Conservation (phyloP, 73 alveolate genomes). For the Paramecium pentaurelia region DNA sequence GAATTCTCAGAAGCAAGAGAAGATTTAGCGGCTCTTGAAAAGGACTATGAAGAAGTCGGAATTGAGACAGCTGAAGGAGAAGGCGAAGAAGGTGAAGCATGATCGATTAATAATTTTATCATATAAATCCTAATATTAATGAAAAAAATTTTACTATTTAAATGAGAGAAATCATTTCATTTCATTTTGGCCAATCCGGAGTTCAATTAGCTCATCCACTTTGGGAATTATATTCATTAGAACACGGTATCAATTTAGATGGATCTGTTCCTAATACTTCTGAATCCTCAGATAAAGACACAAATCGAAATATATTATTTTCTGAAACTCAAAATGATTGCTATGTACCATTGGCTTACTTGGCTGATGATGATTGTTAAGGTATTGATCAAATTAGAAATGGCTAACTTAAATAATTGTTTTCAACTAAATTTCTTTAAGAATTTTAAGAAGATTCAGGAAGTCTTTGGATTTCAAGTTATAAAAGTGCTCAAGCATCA, state of each 20-base stretch:
- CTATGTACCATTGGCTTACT: not conserved
- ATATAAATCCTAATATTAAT: not conserved
- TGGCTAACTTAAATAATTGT: slow-evolving; percentile 61
- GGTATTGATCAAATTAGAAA: slow-evolving; percentile 43
- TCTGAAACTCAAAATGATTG: not conserved
- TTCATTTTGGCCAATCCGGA: not conserved
- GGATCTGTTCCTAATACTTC: not conserved
- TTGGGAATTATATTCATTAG: not conserved
- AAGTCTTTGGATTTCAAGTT: not conserved
- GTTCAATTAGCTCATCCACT: not conserved
- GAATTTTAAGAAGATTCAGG: not conserved
- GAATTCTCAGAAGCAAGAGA: slow-evolving; percentile 94
- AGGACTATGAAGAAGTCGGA: slow-evolving; percentile 89
- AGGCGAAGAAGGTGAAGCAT: slow-evolving; percentile 63
- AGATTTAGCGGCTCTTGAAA: slow-evolving; percentile 78
- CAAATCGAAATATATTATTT: not conserved
- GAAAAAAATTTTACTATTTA: not conserved
- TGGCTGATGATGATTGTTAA: slow-evolving; percentile 47
- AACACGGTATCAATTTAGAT: not conserved
- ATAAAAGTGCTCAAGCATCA: not conserved
- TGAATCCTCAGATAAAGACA: not conserved
- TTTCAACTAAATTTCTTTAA: not conserved
- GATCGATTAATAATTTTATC: not conserved
- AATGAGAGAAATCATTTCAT: not conserved
- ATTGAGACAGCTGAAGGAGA: slow-evolving; percentile 86